Percentiles rank a stretch among this genome's conserved stretches.
phyloP scores from a whole-genome alignment of 257 asterid species.

The Galeopsis tetrahit region DNA sequence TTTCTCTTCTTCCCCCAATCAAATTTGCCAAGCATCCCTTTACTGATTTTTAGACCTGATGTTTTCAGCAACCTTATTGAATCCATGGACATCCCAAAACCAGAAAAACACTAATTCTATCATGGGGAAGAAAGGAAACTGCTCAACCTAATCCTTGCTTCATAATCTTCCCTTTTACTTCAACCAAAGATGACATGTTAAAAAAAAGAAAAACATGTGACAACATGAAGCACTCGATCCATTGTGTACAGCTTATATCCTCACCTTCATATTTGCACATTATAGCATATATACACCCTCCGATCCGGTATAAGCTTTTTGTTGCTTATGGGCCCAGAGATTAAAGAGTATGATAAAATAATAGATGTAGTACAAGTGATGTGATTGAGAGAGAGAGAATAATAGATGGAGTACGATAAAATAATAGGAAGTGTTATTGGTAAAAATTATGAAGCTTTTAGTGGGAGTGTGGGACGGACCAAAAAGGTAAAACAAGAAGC shows the following conservation, averaged over 20 bases:
- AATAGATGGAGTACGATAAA: no score
- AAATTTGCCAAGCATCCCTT: neutral
- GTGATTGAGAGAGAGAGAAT: no score
- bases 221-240: slow-evolving; percentile 15
- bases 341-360: no score
- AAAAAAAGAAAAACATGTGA: neutral
- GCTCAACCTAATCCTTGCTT: neutral
- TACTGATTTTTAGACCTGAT: neutral
- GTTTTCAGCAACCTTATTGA: slow-evolving; percentile 7
- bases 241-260: neutral
- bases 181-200: slow-evolving; percentile 6
- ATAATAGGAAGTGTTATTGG: no score
- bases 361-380: no score
- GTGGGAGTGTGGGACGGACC: no score
- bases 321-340: no score
- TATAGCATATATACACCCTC: neutral
- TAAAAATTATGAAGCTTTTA: no score
- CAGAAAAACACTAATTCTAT: neutral
- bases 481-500: no score
- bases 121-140: slow-evolving; percentile 12
- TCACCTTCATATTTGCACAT: neutral
- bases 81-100: slow-evolving; percentile 12
- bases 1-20: no score
- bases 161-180: neutral
- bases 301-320: no score